phyloP scores from a whole-genome alignment of 495 filamentous ascomycete genomes.

The Penicillium nucicola region DNA sequence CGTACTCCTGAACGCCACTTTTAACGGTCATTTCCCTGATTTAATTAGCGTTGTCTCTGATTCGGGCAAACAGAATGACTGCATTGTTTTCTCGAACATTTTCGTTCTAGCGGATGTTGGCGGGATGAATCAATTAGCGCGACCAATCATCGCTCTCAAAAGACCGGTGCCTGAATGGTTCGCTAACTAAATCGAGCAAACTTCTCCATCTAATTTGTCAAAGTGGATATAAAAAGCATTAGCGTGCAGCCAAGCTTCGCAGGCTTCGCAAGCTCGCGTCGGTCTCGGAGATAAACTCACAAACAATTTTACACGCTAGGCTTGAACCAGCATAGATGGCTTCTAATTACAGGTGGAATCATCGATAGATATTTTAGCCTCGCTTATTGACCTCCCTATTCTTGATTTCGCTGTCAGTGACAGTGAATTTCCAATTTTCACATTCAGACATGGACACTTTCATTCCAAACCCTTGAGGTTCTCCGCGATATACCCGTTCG shows the following conservation, averaged over 20 bases:
- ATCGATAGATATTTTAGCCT: neutral
- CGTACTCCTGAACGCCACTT: too few relatives aligned
- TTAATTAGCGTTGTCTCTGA: too few relatives aligned
- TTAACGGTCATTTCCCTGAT: too few relatives aligned
- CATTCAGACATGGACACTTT: neutral
- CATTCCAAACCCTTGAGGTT: neutral
- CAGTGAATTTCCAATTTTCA: neutral
- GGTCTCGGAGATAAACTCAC: neutral
- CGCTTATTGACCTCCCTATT: slow-evolving; percentile 6
- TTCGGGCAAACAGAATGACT: too few relatives aligned
- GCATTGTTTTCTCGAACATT: neutral
- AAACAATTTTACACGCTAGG: neutral
- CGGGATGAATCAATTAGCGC: neutral
- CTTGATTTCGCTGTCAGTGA: neutral
- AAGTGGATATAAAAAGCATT: neutral
- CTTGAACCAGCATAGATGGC: neutral
- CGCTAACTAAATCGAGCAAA: neutral
- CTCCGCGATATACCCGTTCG: neutral
- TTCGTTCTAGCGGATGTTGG: neutral
- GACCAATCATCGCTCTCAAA: neutral
- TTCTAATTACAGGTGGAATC: slow-evolving; percentile 1
- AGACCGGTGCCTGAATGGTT: neutral
- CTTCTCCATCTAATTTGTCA: neutral
- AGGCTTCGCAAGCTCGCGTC: neutral
- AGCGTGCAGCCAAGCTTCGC: slow-evolving; percentile 1